A percentile compares a stretch with the other conserved stretches of the same genome.
Conservation (phyloP, 2,329 filamentous ascomycete genomes). For the Penicillium sp. region DNA sequence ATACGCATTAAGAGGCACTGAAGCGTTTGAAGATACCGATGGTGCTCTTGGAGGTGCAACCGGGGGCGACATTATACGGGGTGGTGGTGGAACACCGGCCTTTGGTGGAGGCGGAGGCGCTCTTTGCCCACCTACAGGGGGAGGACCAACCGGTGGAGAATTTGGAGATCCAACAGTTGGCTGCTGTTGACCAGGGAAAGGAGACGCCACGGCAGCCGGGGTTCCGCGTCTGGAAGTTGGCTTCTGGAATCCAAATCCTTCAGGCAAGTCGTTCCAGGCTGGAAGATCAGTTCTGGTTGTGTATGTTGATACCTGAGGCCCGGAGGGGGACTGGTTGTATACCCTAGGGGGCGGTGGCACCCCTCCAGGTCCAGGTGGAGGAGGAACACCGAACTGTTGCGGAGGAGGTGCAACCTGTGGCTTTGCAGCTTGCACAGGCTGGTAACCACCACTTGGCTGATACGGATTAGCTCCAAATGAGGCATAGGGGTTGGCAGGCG, state of each 20-base stretch:
- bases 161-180: slow-evolving; percentile 20
- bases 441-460: slow-evolving; percentile 47
- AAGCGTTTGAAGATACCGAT: slow-evolving; percentile 20
- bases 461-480: slow-evolving; percentile 30
- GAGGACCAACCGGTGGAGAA: slow-evolving; percentile 55
- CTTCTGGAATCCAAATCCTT: slow-evolving; percentile 64
- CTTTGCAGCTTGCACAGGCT: slow-evolving; percentile 49
- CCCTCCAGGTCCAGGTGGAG: slow-evolving; percentile 38
- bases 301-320: slow-evolving; percentile 59
- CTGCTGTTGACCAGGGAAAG: slow-evolving; percentile 65
- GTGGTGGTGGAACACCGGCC: slow-evolving; percentile 60
- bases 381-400: slow-evolving; percentile 43
- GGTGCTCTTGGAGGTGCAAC: slow-evolving; percentile 43
- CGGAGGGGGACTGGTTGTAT: slow-evolving; percentile 61
- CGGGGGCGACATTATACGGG: slow-evolving; percentile 66
- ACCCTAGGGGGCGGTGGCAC: slow-evolving; percentile 62
- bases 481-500: slow-evolving; percentile 48
- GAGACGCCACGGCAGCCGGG: slow-evolving; percentile 62
- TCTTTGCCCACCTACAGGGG: slow-evolving; percentile 55
- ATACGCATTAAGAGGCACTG: slow-evolving; percentile 38
- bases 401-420: slow-evolving; percentile 26
- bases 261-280: slow-evolving; percentile 93
- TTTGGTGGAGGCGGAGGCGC: slow-evolving; percentile 81
- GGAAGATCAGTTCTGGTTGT: slow-evolving; percentile 64
- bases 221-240: slow-evolving; percentile 68